These are phyloP conservation scores for Colletotrichum tofieldiae DNA, from an alignment of 2,329 filamentous ascomycete genomes.

Conservation along the genomic window DNA sequence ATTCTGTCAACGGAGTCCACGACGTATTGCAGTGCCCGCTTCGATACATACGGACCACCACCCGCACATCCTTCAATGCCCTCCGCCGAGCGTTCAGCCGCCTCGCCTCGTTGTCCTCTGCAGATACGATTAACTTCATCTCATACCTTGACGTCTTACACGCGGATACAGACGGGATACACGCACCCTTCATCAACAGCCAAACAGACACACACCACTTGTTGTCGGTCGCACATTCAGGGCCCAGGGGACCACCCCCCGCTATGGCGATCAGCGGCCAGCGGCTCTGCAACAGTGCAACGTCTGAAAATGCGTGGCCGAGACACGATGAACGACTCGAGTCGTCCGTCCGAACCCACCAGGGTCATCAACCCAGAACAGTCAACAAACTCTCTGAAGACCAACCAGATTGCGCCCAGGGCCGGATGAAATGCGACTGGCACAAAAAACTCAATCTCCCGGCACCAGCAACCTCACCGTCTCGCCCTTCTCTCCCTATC, in stretches of 20 bases:
- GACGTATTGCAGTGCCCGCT: neutral
- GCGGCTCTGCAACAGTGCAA: neutral
- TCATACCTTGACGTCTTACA: neutral
- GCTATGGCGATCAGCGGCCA: too few relatives aligned
- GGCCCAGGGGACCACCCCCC: too few relatives aligned
- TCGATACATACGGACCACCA: neutral
- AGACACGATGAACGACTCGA: constrained; percentile 26
- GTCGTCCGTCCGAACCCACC: constrained; percentile 5
- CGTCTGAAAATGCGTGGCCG: constrained; percentile 20
- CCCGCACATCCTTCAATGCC: neutral
- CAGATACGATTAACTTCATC: neutral
- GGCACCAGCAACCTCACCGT: neutral
- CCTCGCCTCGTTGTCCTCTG: neutral
- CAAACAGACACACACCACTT: too few relatives aligned
- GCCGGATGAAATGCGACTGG: neutral
- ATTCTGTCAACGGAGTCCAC: constrained; percentile 9
- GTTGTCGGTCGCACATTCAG: too few relatives aligned
- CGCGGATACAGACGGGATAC: neutral
- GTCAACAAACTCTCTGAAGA: neutral
- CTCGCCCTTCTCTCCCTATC: neutral
- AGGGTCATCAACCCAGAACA: constrained; percentile 13
- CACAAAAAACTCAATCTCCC: neutral
- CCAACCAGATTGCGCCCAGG: too few relatives aligned
- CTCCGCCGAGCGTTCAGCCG: neutral
- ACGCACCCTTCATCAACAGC: too few relatives aligned